Evolutionary conservation across 148 eudicot genomes (phyloP).

Genomic region (Simmondsia chinensis): DNA sequence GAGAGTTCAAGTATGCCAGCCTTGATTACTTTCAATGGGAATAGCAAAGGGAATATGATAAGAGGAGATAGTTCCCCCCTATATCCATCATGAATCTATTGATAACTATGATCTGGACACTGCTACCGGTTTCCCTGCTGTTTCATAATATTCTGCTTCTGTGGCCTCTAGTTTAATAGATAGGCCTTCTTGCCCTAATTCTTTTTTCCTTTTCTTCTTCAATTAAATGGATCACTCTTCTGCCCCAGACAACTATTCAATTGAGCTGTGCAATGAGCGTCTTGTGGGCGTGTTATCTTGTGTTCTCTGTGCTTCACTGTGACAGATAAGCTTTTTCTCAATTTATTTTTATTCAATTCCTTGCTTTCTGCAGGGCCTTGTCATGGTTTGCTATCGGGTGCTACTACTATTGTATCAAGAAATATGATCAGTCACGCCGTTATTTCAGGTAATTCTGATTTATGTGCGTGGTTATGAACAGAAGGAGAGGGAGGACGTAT

Average conservation of each 20-base stretch:
- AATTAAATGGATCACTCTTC: too few species aligned
- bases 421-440: slow-evolving; percentile 90
- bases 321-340: background rate
- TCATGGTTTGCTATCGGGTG: slow-evolving; percentile 99
- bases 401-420: slow-evolving; percentile 91
- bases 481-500: too few species aligned
- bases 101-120: background rate
- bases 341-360: slow-evolving; percentile 8
- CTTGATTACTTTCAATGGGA: too few species aligned
- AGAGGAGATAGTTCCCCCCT: too few species aligned
- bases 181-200: background rate
- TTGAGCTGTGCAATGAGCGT: too few species aligned
- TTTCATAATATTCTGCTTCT: background rate
- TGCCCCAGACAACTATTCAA: too few species aligned
- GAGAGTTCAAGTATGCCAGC: too few species aligned
- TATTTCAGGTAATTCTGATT: slow-evolving; percentile 60
- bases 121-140: background rate
- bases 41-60: too few species aligned
- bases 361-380: slow-evolving; percentile 72
- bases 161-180: background rate
- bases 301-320: too few species aligned
- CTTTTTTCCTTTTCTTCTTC: background rate
- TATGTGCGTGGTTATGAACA: background rate
- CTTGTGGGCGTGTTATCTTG: too few species aligned
- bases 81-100: too few species aligned